A percentile compares a stretch with the other conserved stretches of the same genome.
Conservation (phyloP, 768 basidiomycete species). For the Lactarius pseudohatsudake region DNA sequence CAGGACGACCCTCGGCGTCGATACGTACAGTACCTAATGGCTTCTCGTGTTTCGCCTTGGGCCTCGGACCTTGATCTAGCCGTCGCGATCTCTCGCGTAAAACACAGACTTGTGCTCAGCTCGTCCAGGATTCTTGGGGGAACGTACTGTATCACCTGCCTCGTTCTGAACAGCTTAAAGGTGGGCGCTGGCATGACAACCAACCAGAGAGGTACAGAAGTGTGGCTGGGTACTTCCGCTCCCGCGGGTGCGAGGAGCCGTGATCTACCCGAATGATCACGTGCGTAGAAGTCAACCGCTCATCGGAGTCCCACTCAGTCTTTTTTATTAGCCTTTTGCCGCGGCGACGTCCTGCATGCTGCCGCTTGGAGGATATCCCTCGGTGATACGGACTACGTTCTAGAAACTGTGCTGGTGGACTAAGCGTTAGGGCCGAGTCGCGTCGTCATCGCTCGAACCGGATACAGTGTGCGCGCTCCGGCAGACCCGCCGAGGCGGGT, state of each 20-base stretch:
- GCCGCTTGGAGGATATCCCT: no score
- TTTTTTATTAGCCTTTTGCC: neutral
- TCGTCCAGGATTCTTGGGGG: no score
- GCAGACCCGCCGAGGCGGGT: no score
- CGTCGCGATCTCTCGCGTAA: neutral
- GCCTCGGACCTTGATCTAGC: constrained; percentile 21
- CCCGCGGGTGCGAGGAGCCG: neutral
- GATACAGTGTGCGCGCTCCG: no score
- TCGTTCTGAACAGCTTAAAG: no score
- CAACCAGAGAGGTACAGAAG: no score
- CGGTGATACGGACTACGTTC: neutral
- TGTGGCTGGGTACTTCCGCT: no score
- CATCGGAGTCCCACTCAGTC: neutral
- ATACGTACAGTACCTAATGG: neutral
- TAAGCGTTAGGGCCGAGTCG: no score
- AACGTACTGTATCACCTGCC: no score
- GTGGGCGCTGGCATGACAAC: no score
- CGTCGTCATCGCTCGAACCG: no score
- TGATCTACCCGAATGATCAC: neutral
- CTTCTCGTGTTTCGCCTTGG: constrained; percentile 20
- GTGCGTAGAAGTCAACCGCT: neutral
- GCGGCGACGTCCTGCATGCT: neutral
- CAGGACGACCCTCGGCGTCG: neutral
- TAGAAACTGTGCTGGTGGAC: no score
- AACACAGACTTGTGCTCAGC: neutral